Evolutionary conservation across 2,329 filamentous ascomycete species (phyloP), one percentile per base, ranked within the genome.

Genomic region (Penicillium sp.): DNA sequence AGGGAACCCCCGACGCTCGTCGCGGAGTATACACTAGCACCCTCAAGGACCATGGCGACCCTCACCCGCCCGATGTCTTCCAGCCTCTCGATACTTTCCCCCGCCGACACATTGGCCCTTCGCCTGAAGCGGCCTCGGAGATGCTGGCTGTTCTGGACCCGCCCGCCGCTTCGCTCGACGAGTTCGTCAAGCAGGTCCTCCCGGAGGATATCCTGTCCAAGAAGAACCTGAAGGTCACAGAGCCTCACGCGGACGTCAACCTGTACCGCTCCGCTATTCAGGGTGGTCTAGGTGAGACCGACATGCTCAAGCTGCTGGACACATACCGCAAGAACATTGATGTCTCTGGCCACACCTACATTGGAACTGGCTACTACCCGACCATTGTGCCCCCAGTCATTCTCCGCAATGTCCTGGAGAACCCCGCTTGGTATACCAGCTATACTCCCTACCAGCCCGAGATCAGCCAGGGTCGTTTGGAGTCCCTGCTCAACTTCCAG

Each of bases 391-490:
- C 93, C 4, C 84, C 90, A 49, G 92, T 97, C 51, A 96, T 97
- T 71, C 90, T 94, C 79, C 83, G 92, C 61, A 97, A 97, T 69
- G 82, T 97, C 4, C 78, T 97, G 52, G 91, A 97, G 79, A 93
- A 89, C 70, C 93, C 93, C 4, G 91, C 87, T 8, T 97, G 93
- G 93, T 97, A 97, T 73, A 97, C 93, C 33, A 96, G 91, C 76
- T 97, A 97, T 73, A 97, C 93, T 0, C 93, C 93, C 13, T 97
- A 97, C 75, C 93, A 97, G 77, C 89, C 93, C 2, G 93, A 97
- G 76, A 96, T 97, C 78, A 96, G 91, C 71, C 93, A 97, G 76
- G 93, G 93, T 29, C 86, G 93, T 49, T 76, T 97, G 56, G 91
- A 97, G 79, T 96, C 91, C 5, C 78, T 97, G 47, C 79, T 97